A percentile compares a stretch with the other conserved stretches of the same genome.
These are phyloP conservation scores for Dianthus caryophyllus DNA, from an alignment of 148 eudicot species.

Conservation along the genomic window DNA sequence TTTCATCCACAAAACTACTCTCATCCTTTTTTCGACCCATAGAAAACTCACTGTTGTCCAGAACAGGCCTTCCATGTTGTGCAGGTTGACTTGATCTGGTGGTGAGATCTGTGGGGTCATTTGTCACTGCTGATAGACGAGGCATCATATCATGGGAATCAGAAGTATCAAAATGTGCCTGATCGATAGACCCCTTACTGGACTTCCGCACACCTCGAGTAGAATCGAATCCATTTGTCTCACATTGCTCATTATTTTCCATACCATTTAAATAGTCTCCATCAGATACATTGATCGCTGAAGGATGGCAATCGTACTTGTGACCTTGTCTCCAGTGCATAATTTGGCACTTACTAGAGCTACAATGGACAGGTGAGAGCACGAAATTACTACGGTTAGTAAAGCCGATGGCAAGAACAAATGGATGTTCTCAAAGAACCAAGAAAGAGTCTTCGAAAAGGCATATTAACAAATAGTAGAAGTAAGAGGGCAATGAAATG, in stretches of 20 bases:
- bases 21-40: constrained; percentile 16
- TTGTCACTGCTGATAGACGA: constrained; percentile 25
- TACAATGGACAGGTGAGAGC: constrained; percentile 9
- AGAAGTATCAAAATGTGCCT: constrained; percentile 2
- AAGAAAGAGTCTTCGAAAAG: neutral
- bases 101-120: constrained; percentile 6
- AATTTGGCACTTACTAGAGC: constrained; percentile 38
- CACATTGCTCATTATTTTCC: constrained; percentile 15
- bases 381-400: neutral
- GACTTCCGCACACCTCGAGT: constrained; percentile 13
- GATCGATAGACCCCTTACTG: neutral
- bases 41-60: neutral
- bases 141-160: constrained; percentile 19
- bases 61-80: constrained; percentile 4
- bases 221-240: constrained; percentile 12
- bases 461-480: neutral
- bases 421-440: neutral
- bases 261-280: constrained; percentile 18
- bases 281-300: constrained; percentile 10
- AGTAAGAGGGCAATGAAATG: neutral
- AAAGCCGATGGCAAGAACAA: neutral
- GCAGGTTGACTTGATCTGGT: constrained; percentile 2
- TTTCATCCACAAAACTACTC: constrained; percentile 1
- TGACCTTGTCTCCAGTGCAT: constrained; percentile 38
- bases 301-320: constrained; percentile 30